Conservation (phyloP, 2,329 filamentous ascomycete genomes). For the Shiraia sp. region DNA sequence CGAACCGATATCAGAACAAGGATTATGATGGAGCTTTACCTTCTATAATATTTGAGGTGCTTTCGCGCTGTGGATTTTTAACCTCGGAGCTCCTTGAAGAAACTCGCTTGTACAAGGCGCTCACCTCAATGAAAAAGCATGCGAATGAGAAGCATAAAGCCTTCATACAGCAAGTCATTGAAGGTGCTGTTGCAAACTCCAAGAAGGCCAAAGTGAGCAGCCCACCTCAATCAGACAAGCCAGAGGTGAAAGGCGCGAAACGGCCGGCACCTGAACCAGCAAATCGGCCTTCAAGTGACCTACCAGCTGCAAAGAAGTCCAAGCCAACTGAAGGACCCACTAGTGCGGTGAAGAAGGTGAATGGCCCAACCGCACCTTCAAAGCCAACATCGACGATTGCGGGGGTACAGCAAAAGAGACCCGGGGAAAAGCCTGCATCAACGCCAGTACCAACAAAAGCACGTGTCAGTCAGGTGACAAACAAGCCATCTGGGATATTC, state of each 20-base stretch:
- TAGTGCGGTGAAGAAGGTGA: constrained; percentile 25
- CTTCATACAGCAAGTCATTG: constrained; percentile 61
- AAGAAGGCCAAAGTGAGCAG: constrained; percentile 42
- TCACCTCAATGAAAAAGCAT: constrained; percentile 65
- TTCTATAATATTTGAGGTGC: constrained; percentile 54
- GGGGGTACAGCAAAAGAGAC: constrained; percentile 26
- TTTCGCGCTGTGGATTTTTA: constrained; percentile 65
- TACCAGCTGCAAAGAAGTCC: constrained; percentile 29
- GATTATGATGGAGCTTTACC: constrained; percentile 50
- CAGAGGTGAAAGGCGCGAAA: constrained; percentile 37
- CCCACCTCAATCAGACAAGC: constrained; percentile 25
- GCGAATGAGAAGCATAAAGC: constrained; percentile 67
- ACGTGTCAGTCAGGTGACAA: constrained; percentile 43
- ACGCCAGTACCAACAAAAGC: constrained; percentile 33
- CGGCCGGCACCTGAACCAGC: constrained; percentile 27
- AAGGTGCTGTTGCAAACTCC: constrained; percentile 47
- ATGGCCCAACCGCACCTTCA: constrained; percentile 1
- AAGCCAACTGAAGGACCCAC: constrained; percentile 28
- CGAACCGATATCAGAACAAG: constrained; percentile 51
- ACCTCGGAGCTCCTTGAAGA: constrained; percentile 63
- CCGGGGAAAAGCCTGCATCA: too few species aligned
- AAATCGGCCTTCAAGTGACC: constrained; percentile 21
- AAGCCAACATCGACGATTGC: constrained; percentile 14
- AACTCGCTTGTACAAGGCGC: constrained; percentile 67
- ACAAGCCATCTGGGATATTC: constrained; percentile 52